Evolutionary conservation across 495 filamentous ascomycete species (phyloP).

Genomic region (Xylaria longipes): DNA sequence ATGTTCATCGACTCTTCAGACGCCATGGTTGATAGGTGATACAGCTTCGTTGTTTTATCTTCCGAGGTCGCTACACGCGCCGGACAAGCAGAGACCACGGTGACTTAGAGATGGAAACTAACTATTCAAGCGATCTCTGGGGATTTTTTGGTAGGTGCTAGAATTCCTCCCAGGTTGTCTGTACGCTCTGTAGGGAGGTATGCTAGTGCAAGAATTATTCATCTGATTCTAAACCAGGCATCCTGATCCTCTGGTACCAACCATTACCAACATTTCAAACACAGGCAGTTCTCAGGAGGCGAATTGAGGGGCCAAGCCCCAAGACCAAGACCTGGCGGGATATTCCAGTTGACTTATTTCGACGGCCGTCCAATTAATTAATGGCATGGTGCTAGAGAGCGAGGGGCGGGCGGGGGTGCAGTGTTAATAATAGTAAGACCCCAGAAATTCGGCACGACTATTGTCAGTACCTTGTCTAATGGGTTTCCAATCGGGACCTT

Average conservation of each 20-base stretch:
- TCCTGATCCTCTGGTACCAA: slow-evolving; percentile 6
- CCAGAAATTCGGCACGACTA: background rate
- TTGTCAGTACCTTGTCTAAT: background rate
- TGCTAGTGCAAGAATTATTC: slow-evolving; percentile 15
- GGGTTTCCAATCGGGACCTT: slow-evolving; percentile 9
- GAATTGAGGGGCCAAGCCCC: slow-evolving; percentile 11
- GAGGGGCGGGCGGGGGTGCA: slow-evolving; percentile 11
- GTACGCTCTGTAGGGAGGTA: background rate
- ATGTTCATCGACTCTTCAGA: slow-evolving; percentile 27
- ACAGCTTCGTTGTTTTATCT: slow-evolving; percentile 4
- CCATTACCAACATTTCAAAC: background rate
- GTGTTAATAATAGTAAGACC: slow-evolving; percentile 23
- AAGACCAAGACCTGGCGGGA: background rate
- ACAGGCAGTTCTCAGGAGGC: slow-evolving; percentile 12
- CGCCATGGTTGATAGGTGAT: slow-evolving; percentile 26
- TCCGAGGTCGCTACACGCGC: background rate
- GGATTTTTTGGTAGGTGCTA: background rate
- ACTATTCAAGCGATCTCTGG: background rate
- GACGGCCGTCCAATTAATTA: slow-evolving; percentile 9
- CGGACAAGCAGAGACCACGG: background rate
- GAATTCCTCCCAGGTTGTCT: background rate
- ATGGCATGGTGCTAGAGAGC: slow-evolving; percentile 1
- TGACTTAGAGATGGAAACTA: background rate
- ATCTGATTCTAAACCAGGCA: slow-evolving; percentile 17
- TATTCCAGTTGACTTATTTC: slow-evolving; percentile 6